These are phyloP conservation scores for Mucor indicus DNA, from an alignment of 371 early-diverging fungal genomes.

Conservation along the genomic window DNA sequence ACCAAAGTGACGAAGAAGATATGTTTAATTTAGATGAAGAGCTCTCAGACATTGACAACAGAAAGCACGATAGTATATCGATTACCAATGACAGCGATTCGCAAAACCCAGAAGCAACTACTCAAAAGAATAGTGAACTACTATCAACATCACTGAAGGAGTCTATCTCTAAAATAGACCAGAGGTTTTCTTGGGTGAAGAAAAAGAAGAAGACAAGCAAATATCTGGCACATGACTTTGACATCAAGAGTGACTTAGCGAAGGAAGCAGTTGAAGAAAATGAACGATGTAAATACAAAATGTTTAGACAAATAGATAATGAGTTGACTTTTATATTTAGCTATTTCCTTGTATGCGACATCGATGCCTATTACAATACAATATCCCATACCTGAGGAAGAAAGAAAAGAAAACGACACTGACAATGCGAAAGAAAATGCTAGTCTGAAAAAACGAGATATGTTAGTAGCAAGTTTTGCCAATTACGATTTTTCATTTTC, in stretches of 20 bases:
- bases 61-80: neutral
- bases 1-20: slow-evolving; percentile 26
- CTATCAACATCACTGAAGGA: slow-evolving; percentile 16
- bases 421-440: no score
- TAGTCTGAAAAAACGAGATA: slow-evolving; percentile 9
- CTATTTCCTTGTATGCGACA: slow-evolving; percentile 21
- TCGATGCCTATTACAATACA: slow-evolving; percentile 25
- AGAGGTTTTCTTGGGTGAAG: slow-evolving; percentile 16
- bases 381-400: slow-evolving; percentile 4
- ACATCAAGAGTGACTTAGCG: slow-evolving; percentile 7
- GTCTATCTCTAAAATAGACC: slow-evolving; percentile 16
- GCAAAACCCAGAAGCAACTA: neutral
- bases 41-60: slow-evolving; percentile 17
- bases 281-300: slow-evolving; percentile 2
- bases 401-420: neutral
- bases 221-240: slow-evolving; percentile 21
- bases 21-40: slow-evolving; percentile 51
- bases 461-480: slow-evolving; percentile 22
- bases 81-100: neutral
- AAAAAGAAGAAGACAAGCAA: slow-evolving; percentile 20
- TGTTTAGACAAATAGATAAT: neutral
- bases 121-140: neutral
- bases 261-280: neutral
- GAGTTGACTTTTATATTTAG: neutral
- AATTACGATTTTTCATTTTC: slow-evolving; percentile 23